A percentile compares a stretch with the other conserved stretches of the same genome.
Evolutionary conservation across 1,284 basidiomycete species (phyloP).

Genomic region (Sanghuangporus weigelae): DNA sequence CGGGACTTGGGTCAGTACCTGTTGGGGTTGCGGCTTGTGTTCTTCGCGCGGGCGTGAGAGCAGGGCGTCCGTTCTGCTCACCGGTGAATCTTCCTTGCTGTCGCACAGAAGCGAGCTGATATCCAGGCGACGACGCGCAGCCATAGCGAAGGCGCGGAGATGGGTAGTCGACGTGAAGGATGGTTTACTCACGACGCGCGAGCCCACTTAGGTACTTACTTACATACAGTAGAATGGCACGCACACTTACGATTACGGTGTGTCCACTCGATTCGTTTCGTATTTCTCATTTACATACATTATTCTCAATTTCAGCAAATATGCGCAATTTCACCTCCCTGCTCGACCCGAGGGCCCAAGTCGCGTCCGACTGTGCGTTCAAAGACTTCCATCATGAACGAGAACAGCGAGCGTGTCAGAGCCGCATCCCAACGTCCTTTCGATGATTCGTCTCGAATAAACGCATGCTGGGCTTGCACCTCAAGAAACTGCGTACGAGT

Average conservation of each 20-base stretch:
- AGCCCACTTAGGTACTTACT: neutral
- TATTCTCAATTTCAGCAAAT: conserved; percentile 43
- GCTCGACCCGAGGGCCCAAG: conserved; percentile 58
- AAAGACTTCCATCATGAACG: conserved; percentile 91
- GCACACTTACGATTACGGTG: neutral
- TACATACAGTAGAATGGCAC: neutral
- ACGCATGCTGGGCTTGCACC: conserved; percentile 92
- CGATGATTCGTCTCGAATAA: conserved; percentile 85
- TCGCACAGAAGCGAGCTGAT: conserved; percentile 67
- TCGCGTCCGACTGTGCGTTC: conserved; percentile 81
- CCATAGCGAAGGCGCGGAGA: conserved; percentile 37
- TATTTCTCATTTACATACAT: neutral
- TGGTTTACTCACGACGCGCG: conserved; percentile 2
- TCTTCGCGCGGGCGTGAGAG: conserved; percentile 2
- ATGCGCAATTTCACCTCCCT: conserved; percentile 55
- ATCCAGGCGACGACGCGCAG: conserved; percentile 53
- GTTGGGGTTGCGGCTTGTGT: neutral
- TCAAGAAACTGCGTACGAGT: conserved; percentile 66
- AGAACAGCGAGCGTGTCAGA: conserved; percentile 74
- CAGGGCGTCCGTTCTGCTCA: conserved; percentile 3
- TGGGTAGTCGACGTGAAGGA: neutral
- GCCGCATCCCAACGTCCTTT: conserved; percentile 95
- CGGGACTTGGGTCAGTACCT: conserved; percentile 1
- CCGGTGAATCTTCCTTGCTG: conserved; percentile 30
- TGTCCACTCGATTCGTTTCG: neutral